Evolutionary conservation across 768 basidiomycete genomes (phyloP), one percentile per base, ranked within the genome.

Genomic region (Podaxis rugospora): DNA sequence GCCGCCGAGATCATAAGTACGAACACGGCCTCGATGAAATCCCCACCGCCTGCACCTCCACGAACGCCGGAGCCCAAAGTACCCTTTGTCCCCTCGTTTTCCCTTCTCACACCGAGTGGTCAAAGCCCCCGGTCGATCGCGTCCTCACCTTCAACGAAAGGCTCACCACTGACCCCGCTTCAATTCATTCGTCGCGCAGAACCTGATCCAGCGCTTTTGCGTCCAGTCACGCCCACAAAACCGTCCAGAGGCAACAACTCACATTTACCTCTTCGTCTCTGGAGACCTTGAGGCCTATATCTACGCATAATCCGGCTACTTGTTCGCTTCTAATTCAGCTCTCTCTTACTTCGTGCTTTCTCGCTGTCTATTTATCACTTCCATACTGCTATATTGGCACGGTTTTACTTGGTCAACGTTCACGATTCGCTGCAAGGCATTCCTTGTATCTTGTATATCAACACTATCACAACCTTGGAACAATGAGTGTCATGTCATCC

Each of bases 151-250:
- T 63, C 65, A 25, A 78, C 79, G 1, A 81, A 86, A 36, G 87
- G 88, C 13, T 92, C 92, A 0, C 90, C 93, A 10, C 70, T 93
- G 55, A 86, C 87, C 6, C 84, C 93, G 1, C 74, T 96, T 50
- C 92, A 95, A 69, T 95, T 93, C 74, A 84, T 96, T 64, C 81
- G 93, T 59, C 85, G 88, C 51, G 93, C 90, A 40, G 89, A 90
- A 42, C 76, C 75, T 27, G 88, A 88, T 16, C 61, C 67, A 39
- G 75, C 77, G 52, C 72, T 79, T 3, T 68, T 82, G 55, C 82
- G 86, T 57, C 82, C 88, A 16, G 77, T 77, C 32, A 89, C 87
- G 18, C 89, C 90, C n/a, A 84, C 87, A 39, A 89, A 85, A 72
- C 69, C 81, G 51, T 35, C 59, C 75, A 57, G 59, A 53, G 27